Percentiles rank a stretch among this genome's conserved stretches.
Evolutionary conservation across 202 grass and related monocot genomes (phyloP).

Genomic region (Saccharum hybrid): DNA sequence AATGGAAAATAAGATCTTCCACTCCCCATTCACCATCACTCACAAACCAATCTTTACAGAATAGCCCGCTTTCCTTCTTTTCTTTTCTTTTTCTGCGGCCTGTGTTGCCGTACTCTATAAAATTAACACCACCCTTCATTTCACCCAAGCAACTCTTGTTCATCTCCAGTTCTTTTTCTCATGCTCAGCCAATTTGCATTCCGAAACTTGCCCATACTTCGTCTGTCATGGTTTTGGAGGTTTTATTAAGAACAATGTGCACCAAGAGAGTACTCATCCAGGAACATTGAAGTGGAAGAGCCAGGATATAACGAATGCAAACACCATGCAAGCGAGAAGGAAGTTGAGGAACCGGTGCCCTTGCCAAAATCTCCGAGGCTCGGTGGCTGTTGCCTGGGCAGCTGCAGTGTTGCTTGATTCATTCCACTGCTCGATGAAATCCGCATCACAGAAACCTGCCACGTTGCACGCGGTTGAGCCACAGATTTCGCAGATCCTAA

Average conservation of each 20-base stretch:
- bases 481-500: conserved; percentile 93
- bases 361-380: conserved; percentile 79
- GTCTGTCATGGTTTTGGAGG: background rate
- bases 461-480: conserved; percentile 82
- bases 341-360: conserved; percentile 92
- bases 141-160: background rate
- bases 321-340: conserved; percentile 87
- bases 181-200: background rate
- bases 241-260: conserved; percentile 30
- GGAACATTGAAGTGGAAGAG: conserved; percentile 93
- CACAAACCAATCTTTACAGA: conserved; percentile 25
- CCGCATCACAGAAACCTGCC: conserved; percentile 69
- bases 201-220: background rate
- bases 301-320: conserved; percentile 88
- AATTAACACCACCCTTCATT: conserved; percentile 2
- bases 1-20: conserved; percentile 2
- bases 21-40: background rate
- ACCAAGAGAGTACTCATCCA: conserved; percentile 44
- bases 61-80: background rate
- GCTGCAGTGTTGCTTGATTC: conserved; percentile 49
- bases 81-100: background rate
- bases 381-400: conserved; percentile 32
- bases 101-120: background rate
- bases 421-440: conserved; percentile 81
- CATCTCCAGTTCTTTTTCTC: background rate